Conservation (phyloP, 352 stramenopile genomes). For the Phytophthora kernoviae region DNA sequence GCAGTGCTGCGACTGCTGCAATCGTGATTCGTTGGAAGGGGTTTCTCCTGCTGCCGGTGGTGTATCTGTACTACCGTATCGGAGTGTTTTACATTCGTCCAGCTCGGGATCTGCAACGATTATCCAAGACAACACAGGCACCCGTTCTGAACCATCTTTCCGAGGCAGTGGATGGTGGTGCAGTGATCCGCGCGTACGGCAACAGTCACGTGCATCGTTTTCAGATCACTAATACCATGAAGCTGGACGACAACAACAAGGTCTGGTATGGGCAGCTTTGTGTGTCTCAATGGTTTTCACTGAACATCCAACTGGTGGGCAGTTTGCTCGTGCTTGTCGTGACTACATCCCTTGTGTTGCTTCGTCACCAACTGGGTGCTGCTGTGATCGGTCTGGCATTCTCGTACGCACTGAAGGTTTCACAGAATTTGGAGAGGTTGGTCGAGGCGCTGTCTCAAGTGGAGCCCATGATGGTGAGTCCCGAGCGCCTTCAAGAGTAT, state of each 20-base stretch:
- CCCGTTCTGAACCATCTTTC: slow-evolving; percentile 60
- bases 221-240: slow-evolving; percentile 31
- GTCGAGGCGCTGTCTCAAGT: slow-evolving; percentile 68
- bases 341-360: slow-evolving; percentile 51
- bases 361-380: slow-evolving; percentile 45
- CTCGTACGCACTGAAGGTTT: slow-evolving; percentile 90
- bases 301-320: slow-evolving; percentile 75
- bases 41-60: slow-evolving; percentile 81
- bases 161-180: slow-evolving; percentile 53
- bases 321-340: slow-evolving; percentile 88
- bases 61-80: slow-evolving; percentile 79
- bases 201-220: slow-evolving; percentile 46
- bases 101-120: slow-evolving; percentile 55
- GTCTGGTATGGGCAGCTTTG: slow-evolving; percentile 43
- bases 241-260: slow-evolving; percentile 49
- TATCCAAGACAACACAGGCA: slow-evolving; percentile 51
- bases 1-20: slow-evolving; percentile 77
- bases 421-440: slow-evolving; percentile 74
- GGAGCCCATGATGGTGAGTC: slow-evolving; percentile 85
- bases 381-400: slow-evolving; percentile 86
- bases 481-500: slow-evolving; percentile 91
- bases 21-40: slow-evolving; percentile 86
- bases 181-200: slow-evolving; percentile 65
- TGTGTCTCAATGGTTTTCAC: slow-evolving; percentile 52
- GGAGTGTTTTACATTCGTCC: slow-evolving; percentile 49